Base-by-base conservation (phyloP, 129 eudicot species). In the Centaurea solstitialis region DNA sequence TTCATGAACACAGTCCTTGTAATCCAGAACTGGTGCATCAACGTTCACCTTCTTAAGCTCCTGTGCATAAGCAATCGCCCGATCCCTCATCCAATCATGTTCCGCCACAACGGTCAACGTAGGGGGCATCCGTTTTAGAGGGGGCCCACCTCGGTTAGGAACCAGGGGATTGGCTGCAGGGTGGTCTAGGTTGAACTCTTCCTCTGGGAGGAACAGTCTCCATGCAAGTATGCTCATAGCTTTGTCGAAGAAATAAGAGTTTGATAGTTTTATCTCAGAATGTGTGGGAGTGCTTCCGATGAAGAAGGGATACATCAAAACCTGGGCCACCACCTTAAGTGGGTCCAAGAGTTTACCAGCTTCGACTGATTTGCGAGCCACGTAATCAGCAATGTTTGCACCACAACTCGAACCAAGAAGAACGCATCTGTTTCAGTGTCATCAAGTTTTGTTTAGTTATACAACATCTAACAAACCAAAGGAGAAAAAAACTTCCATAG, bases 31-130 rank as follows among this genome's bases (percentile, higher is more conserved):
- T 2, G 98, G 98, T 35, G 98, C 96, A 80, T 90, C 98, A 9
- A 92, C 98, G 43, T 94, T 92, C 62, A 94, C 97, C 86, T 91
- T 92, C 20, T 94, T 85, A 17, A 94, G 87, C 81, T 88, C 97
- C 84, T 94, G 96, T 5, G 98, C 87, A 62, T 94, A 94, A 37
- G 98, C 98, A 64, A 94, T 94, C 9, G 97, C 98, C 9, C 98
- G 90, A 73, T 94, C 98, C 80, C 97, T 92, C 98, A 94, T 94
- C 97, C 96, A 94, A 81, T 94, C 98, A 78, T 90, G 98, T 70
- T 94, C 97, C 12, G 97, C 97, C 67, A 92, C 90, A 23, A 94
- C 89, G 0, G 98, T 90, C 68, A 94, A 76, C 12, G 98, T 94
- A 20, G 98, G 97, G 15, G 98, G 98, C 93, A 94, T 94, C 24